Base-by-base conservation (phyloP, 148 eudicot species). In the Nyssa sinensis region DNA sequence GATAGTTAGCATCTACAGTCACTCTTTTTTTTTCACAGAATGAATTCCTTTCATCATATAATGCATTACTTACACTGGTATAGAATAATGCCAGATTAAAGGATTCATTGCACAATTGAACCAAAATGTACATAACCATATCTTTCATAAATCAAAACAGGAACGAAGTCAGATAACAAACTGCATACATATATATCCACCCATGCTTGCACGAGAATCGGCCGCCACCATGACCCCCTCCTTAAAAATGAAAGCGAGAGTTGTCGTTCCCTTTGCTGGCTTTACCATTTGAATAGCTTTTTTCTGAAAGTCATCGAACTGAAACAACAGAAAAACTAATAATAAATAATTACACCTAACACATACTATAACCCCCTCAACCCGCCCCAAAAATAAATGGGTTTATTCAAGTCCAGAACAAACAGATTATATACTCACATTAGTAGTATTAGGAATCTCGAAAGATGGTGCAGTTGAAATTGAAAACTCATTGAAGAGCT, bases 141-240 rank as follows among this genome's bases (percentile, higher is more conserved):
- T 44, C 12, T 14, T 44, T 14, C 17, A 44, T 19, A n/a, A 44
- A 44, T 44, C 16, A 44, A 44, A 19, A 44, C 16, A 44, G 16
- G 17, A 44, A 44, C 51, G n/a, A n/a, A n/a, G n/a, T 14, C 4
- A 13, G 19, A 44, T 14, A 4, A 13, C 51, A 14, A 11, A 44
- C 1, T 44, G 51, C 96, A 76, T 84, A 95, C 99, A 95, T 75
- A 95, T 95, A 67, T 95, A 93, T 81, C 98, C 99, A 81, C 99
- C 99, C 94, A 95, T 95, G 97, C 99, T 95, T n/a, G 99, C 97
- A 68, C 99, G 89, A 62, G 97, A 95, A 85, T 95, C 97, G 58
- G 97, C 99, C 77, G 99, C 99, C 71, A 95, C 98, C 79, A 93
- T 95, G 64, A 95, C 98, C 78, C 98, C 98, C 19, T 86, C 91